Conservation (phyloP, 192 early-diverging fungal species). For the Umbelopsis vinacea region DNA sequence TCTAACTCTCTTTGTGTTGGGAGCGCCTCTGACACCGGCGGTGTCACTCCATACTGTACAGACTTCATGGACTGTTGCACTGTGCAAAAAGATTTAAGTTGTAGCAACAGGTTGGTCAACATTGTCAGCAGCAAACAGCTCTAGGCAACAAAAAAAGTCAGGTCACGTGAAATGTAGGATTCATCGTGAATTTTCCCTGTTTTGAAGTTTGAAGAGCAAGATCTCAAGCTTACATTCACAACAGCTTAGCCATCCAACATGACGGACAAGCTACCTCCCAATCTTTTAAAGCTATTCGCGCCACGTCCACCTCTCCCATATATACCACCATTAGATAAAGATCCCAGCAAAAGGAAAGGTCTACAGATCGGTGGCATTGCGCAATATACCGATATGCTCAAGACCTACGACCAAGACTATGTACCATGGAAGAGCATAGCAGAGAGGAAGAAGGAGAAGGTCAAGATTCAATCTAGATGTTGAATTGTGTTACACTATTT, state of each 20-base stretch:
- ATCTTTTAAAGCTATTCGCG: constrained; percentile 79
- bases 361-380: constrained; percentile 63
- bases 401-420: constrained; percentile 72
- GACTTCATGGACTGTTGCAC: constrained; percentile 3
- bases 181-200: not conserved
- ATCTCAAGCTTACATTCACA: not conserved
- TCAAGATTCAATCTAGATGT: constrained; percentile 33
- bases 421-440: constrained; percentile 71
- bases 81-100: too few relatives aligned
- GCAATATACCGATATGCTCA: constrained; percentile 54
- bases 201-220: not conserved
- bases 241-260: constrained; percentile 21
- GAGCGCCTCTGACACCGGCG: constrained; percentile 39
- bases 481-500: not conserved
- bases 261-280: constrained; percentile 62
- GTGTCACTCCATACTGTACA: constrained; percentile 24
- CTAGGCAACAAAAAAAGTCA: not conserved
- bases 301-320: constrained; percentile 79
- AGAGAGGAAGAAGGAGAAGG: constrained; percentile 71
- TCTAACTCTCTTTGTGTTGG: constrained; percentile 50
- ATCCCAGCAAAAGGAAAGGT: constrained; percentile 58
- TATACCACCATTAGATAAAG: constrained; percentile 67
- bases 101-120: too few relatives aligned
- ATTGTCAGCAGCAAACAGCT: too few relatives aligned
- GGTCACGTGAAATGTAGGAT: not conserved